Evolutionary conservation across 306 rosid species (phyloP).

Genomic region (Elaeagnus macrophylla): DNA sequence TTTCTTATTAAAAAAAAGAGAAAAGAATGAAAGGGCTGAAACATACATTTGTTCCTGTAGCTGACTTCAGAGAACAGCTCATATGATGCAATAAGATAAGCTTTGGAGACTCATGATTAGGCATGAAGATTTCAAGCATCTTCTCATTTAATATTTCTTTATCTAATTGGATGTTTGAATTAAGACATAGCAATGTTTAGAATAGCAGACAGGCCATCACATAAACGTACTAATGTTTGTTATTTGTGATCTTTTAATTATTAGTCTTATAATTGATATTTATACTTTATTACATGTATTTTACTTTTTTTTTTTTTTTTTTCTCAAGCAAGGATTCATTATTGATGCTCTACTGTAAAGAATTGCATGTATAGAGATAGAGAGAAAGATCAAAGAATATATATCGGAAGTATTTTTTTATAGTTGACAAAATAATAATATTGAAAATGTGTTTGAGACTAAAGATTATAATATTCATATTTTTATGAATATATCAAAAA

Average conservation of each 20-base stretch:
- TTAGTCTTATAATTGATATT: conserved; percentile 4
- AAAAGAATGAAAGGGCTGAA: too few species aligned
- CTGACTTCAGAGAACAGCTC: conserved; percentile 72
- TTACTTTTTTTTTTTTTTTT: not conserved
- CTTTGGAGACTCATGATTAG: conserved; percentile 38
- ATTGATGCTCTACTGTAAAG: not conserved
- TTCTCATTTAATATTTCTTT: conserved; percentile 33
- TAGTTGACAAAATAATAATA: too few species aligned
- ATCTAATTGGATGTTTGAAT: conserved; percentile 42
- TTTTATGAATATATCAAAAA: too few species aligned
- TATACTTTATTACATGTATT: not conserved
- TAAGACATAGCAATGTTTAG: conserved; percentile 46
- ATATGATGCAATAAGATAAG: conserved; percentile 46
- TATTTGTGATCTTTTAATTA: conserved; percentile 5
- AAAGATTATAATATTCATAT: too few species aligned
- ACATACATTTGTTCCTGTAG: conserved; percentile 20
- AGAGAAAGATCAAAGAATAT: too few species aligned
- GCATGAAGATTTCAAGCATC: conserved; percentile 56
- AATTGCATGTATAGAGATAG: too few species aligned
- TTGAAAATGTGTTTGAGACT: too few species aligned
- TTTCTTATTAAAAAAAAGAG: conserved; percentile 16
- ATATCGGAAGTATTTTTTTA: too few species aligned
- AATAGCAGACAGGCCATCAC: conserved; percentile 51
- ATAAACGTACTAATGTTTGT: conserved; percentile 25
- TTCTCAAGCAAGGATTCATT: not conserved